These are phyloP conservation scores for Globisporangium cylindrosporum DNA, from an alignment of 352 stramenopile genomes.

Conservation along the genomic window DNA sequence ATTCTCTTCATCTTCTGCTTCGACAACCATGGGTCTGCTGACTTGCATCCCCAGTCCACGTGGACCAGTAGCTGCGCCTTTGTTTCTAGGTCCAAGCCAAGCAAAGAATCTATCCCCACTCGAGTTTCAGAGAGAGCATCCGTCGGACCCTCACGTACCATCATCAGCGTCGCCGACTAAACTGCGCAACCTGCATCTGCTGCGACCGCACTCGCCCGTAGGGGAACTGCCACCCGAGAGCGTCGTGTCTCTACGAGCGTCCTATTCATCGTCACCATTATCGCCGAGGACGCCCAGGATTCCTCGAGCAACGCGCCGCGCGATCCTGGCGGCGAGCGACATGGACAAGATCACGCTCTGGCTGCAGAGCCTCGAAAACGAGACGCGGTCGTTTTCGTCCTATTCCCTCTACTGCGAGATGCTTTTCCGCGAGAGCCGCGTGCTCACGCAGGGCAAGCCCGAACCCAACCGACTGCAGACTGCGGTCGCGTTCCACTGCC, in stretches of 20 bases:
- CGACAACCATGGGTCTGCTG: not conserved
- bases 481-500: conserved; percentile 69
- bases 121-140: not conserved
- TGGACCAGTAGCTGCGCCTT: not conserved
- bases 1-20: not conserved
- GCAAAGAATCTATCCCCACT: not conserved
- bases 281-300: conserved; percentile 4
- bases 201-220: conserved; percentile 31
- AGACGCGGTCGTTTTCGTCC: conserved; percentile 46
- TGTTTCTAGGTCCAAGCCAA: not conserved
- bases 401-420: conserved; percentile 77
- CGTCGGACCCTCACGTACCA: not conserved
- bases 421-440: conserved; percentile 61
- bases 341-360: conserved; percentile 62
- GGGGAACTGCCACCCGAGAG: conserved; percentile 28
- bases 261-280: not conserved
- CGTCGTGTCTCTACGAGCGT: not conserved
- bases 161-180: not conserved
- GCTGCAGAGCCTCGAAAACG: conserved; percentile 48
- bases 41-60: not conserved
- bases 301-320: conserved; percentile 21
- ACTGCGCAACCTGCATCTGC: not conserved
- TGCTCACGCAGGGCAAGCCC: conserved; percentile 57
- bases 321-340: conserved; percentile 41
- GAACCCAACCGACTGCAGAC: conserved; percentile 69